Conservation (phyloP, 371 early-diverging fungal species). For the Apophysomyces ossiformis region DNA sequence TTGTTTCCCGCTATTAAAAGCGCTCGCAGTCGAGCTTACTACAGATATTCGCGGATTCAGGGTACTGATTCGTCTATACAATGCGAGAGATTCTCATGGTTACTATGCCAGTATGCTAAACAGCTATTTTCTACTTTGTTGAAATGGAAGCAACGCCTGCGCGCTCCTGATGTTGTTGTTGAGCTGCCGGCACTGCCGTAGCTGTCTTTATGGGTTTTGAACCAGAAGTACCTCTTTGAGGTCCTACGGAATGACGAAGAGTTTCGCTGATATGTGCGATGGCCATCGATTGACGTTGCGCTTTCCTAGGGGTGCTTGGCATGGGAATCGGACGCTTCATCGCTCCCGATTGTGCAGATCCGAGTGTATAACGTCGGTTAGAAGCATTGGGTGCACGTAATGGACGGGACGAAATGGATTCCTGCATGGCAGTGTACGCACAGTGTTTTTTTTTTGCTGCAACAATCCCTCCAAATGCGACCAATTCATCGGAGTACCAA, state of each 20-base stretch:
- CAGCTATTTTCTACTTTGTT: background rate
- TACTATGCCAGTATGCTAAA: background rate
- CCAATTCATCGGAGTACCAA: too few relatives aligned
- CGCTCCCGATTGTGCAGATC: background rate
- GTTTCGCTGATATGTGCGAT: background rate
- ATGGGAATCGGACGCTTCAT: background rate
- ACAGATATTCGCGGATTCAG: conserved; percentile 19
- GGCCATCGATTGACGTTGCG: background rate
- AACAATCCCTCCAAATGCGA: background rate
- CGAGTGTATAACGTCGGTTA: background rate
- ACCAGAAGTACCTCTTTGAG: background rate
- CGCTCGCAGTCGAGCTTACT: conserved; percentile 9
- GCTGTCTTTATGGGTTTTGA: background rate
- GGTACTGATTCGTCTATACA: conserved; percentile 18
- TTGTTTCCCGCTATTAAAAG: conserved; percentile 2
- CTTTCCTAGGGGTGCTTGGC: background rate
- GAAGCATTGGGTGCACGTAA: background rate
- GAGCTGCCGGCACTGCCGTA: background rate
- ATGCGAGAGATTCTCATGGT: background rate
- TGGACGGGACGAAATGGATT: background rate
- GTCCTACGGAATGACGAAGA: conserved; percentile 13
- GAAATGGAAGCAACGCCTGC: background rate
- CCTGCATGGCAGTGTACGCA: background rate
- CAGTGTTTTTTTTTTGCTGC: background rate
- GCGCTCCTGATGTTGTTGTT: background rate